Percentiles rank a stretch among this genome's conserved stretches.
phyloP scores from a whole-genome alignment of 345 rosid genomes.

The Sisymbrium irio region DNA sequence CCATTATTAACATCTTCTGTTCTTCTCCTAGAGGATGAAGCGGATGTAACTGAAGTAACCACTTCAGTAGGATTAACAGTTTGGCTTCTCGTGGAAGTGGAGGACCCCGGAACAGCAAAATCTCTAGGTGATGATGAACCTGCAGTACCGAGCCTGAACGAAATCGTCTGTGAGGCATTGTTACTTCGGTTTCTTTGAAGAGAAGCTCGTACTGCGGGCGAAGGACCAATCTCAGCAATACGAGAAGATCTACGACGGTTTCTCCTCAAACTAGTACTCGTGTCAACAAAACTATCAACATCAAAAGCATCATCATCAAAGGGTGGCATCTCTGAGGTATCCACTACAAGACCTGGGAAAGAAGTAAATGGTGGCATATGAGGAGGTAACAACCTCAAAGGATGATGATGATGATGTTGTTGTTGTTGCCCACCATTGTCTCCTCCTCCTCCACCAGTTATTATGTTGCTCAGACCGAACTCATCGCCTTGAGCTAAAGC shows the following conservation, averaged over 20 bases:
- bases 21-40: conserved; percentile 53
- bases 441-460: conserved; percentile 23
- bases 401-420: conserved; percentile 11
- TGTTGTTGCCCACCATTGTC: conserved; percentile 2
- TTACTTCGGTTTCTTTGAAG: conserved; percentile 25
- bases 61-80: conserved; percentile 36
- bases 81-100: conserved; percentile 22
- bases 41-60: conserved; percentile 35
- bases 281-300: conserved; percentile 40
- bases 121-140: conserved; percentile 19
- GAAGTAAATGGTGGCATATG: conserved; percentile 36
- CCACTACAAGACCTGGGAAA: conserved; percentile 42
- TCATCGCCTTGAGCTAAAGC: conserved; percentile 33
- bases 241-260: conserved; percentile 26
- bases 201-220: conserved; percentile 13
- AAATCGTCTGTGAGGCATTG: conserved; percentile 27
- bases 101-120: conserved; percentile 20
- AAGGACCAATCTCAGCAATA: conserved; percentile 31
- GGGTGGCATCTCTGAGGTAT: conserved; percentile 32
- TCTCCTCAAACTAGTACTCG: conserved; percentile 27
- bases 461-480: conserved; percentile 22
- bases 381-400: conserved; percentile 35
- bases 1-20: conserved; percentile 40
- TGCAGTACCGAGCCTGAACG: conserved; percentile 2
- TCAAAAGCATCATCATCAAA: conserved; percentile 29